Conservation (phyloP, 257 asterid genomes). For the Nicotiana tabacum region DNA sequence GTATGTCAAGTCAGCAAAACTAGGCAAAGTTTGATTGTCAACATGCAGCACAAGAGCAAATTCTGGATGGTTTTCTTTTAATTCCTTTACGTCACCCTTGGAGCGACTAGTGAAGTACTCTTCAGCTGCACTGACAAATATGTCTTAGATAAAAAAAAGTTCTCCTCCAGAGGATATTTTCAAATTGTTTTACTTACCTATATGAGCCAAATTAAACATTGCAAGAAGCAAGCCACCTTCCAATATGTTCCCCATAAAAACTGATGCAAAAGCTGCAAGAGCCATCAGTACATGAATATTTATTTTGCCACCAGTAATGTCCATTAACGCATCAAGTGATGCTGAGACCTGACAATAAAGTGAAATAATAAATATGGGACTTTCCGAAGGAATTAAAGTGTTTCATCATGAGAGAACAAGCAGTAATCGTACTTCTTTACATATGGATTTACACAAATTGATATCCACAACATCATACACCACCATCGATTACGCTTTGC, state of each 20-base stretch:
- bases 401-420: neutral
- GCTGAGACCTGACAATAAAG: constrained; percentile 63
- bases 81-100: constrained; percentile 78
- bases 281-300: constrained; percentile 98
- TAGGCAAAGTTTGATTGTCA: constrained; percentile 41
- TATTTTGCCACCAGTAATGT: constrained; percentile 78
- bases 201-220: constrained; percentile 95
- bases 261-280: constrained; percentile 96
- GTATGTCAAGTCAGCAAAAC: constrained; percentile 64
- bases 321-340: constrained; percentile 76
- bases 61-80: constrained; percentile 89
- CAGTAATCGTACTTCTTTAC: neutral
- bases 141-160: neutral
- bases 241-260: constrained; percentile 84
- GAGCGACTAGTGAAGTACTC: constrained; percentile 89
- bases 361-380: neutral
- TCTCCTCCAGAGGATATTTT: neutral
- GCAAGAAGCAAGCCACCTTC: constrained; percentile 98
- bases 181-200: constrained; percentile 29
- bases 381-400: neutral
- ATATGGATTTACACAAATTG: neutral
- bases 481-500: neutral
- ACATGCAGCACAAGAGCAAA: constrained; percentile 70
- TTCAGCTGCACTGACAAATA: constrained; percentile 53
- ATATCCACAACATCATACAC: neutral